Evolutionary conservation across 257 asterid species (phyloP).

Genomic region (Osmanthus fragrans): DNA sequence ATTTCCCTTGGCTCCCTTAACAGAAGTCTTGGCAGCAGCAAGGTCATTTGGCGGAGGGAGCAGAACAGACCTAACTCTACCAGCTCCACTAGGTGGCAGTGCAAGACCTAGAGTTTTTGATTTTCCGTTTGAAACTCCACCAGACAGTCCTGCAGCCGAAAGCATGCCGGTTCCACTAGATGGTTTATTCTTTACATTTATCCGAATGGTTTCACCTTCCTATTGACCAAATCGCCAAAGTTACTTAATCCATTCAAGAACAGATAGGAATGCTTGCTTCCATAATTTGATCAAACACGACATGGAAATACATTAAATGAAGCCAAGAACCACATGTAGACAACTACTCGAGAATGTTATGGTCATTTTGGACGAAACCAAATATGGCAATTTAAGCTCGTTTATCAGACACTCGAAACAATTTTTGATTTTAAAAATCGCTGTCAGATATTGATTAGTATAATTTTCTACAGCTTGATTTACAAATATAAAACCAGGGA

Average conservation of each 20-base stretch:
- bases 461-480: not conserved
- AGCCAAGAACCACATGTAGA: not conserved
- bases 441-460: not conserved
- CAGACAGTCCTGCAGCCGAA: constrained; percentile 69
- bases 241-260: no score
- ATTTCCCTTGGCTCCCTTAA: constrained; percentile 44
- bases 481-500: constrained; percentile 7
- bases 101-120: constrained; percentile 65
- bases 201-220: constrained; percentile 98
- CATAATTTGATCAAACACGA: not conserved
- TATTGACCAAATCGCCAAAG: constrained; percentile 27
- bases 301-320: not conserved
- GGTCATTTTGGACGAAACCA: not conserved
- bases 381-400: constrained; percentile 10
- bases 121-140: constrained; percentile 56
- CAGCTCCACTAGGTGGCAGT: constrained; percentile 77
- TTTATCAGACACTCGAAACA: not conserved
- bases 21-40: constrained; percentile 48
- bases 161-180: constrained; percentile 89
- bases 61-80: constrained; percentile 79
- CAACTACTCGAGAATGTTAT: not conserved
- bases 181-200: constrained; percentile 83
- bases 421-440: not conserved
- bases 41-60: constrained; percentile 95
- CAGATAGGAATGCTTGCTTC: not conserved